A percentile compares a stretch with the other conserved stretches of the same genome.
Conservation (phyloP, 257 asterid genomes). For the Echites panduratus region DNA sequence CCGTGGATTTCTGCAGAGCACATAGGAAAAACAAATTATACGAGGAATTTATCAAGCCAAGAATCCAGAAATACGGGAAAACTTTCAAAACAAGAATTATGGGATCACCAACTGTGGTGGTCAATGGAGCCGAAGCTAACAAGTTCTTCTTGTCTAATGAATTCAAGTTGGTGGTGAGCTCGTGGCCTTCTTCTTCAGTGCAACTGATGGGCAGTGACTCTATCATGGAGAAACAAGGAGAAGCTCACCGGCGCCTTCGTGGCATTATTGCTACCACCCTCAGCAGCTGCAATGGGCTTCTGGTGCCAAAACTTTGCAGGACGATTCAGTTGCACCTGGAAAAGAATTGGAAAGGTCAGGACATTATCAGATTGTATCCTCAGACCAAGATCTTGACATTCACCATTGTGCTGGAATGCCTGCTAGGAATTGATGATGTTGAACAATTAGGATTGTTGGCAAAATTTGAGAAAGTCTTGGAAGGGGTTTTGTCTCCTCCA, state of each 20-base stretch:
- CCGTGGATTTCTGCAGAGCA: constrained; percentile 63
- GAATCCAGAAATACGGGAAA: constrained; percentile 49
- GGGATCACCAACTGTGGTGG: constrained; percentile 79
- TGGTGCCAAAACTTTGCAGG: constrained; percentile 61
- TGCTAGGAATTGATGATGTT: constrained; percentile 64
- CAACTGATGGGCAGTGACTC: constrained; percentile 75
- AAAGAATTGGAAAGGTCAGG: constrained; percentile 34
- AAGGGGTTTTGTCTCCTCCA: constrained; percentile 69
- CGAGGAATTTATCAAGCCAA: constrained; percentile 59
- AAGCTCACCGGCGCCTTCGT: constrained; percentile 55
- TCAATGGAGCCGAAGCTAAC: constrained; percentile 77
- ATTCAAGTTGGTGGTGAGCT: constrained; percentile 77
- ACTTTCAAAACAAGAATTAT: constrained; percentile 72
- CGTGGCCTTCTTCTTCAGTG: constrained; percentile 87
- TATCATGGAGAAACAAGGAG: constrained; percentile 87
- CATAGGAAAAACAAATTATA: constrained; percentile 58
- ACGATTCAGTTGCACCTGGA: constrained; percentile 42
- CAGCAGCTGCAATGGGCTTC: constrained; percentile 32
- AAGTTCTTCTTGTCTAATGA: constrained; percentile 76
- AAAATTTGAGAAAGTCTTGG: constrained; percentile 63
- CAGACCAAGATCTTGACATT: constrained; percentile 52
- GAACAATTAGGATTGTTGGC: constrained; percentile 46
- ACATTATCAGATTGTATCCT: constrained; percentile 39
- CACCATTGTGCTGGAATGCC: constrained; percentile 62
- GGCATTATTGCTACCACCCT: constrained; percentile 69